Percentiles rank a stretch among this genome's conserved stretches.
phyloP scores from a whole-genome alignment of 257 asterid species.

The Penstemon barbatus region DNA sequence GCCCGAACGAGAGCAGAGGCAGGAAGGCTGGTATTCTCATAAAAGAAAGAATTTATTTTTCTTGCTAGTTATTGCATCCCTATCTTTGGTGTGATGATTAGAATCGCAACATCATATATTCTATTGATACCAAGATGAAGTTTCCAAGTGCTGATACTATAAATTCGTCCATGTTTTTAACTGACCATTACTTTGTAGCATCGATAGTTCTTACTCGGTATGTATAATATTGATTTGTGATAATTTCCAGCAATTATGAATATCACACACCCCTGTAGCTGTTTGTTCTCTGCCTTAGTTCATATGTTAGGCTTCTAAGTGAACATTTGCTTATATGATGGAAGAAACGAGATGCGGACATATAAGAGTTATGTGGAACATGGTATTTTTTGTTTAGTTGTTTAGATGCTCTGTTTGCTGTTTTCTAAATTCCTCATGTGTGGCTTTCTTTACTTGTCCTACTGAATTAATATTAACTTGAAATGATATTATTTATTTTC shows the following conservation, averaged over 20 bases:
- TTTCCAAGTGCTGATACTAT: too few relatives aligned
- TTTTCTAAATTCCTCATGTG: neutral
- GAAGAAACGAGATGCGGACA: neutral
- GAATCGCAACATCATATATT: slow-evolving; percentile 8
- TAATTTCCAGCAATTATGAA: neutral
- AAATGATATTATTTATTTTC: too few relatives aligned
- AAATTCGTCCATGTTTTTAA: too few relatives aligned
- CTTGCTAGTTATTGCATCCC: slow-evolving; percentile 1
- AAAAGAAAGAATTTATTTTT: too few relatives aligned
- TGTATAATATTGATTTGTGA: too few relatives aligned
- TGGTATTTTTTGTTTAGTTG: too few relatives aligned
- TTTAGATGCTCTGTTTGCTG: neutral
- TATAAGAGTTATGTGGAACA: neutral
- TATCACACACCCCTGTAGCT: neutral
- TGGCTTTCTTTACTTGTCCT: too few relatives aligned
- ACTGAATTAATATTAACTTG: too few relatives aligned
- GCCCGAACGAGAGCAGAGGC: too few relatives aligned
- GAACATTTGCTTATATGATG: neutral
- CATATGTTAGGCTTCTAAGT: neutral
- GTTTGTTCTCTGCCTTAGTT: neutral
- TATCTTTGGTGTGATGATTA: neutral
- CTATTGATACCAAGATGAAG: neutral
- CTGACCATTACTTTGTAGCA: too few relatives aligned
- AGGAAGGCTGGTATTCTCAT: too few relatives aligned
- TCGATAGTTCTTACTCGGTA: too few relatives aligned